Evolutionary conservation across 257 asterid genomes (phyloP).

Genomic region (Solanum tacnaense): DNA sequence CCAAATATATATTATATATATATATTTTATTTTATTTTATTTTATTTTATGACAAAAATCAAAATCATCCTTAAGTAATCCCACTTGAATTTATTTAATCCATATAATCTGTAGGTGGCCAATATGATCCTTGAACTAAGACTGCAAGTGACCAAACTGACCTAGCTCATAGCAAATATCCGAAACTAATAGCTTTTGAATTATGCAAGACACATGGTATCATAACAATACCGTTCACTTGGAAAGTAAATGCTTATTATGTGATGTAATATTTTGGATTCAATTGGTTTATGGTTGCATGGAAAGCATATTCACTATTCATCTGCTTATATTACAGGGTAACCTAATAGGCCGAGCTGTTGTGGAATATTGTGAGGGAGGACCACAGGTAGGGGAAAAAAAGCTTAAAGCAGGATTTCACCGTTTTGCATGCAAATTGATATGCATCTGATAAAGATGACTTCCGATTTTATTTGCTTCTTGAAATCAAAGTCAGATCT

Average conservation of each 20-base stretch:
- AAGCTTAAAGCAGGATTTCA: not conserved
- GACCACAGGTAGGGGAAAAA: conserved; percentile 68
- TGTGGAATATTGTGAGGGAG: conserved; percentile 81
- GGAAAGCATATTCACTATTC: not conserved
- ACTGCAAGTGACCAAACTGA: not conserved
- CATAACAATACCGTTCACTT: not conserved
- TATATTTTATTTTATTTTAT: no score
- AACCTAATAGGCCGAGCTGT: conserved; percentile 89
- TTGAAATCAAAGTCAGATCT: not conserved
- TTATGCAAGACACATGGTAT: not conserved
- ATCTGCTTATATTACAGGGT: conserved; percentile 47
- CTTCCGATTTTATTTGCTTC: not conserved
- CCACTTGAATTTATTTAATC: not conserved
- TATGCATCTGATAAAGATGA: not conserved
- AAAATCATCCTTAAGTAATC: not conserved
- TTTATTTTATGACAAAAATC: no score
- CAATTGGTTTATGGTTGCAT: not conserved
- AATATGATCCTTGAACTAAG: not conserved
- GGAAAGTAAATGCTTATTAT: not conserved
- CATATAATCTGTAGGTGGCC: not conserved
- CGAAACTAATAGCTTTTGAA: not conserved
- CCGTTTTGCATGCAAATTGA: not conserved
- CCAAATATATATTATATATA: not conserved
- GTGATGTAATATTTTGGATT: not conserved
- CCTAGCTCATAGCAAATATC: not conserved